A percentile compares a stretch with the other conserved stretches of the same genome.
Conservation (phyloP, 352 stramenopile species). For the Plasmopara muralis region DNA sequence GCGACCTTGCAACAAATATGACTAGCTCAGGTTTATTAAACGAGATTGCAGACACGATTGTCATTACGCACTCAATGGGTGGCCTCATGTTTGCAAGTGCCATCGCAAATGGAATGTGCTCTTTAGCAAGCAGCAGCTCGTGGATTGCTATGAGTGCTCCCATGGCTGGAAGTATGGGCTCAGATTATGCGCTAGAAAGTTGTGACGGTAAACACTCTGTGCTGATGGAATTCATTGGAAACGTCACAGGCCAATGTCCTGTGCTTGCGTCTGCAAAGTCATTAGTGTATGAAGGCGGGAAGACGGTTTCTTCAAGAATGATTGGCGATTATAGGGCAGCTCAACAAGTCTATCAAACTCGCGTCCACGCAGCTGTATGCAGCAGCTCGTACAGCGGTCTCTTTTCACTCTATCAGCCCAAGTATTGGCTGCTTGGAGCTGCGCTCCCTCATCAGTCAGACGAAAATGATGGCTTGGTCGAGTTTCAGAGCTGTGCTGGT, state of each 20-base stretch:
- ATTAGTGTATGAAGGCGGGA: slow-evolving; percentile 32
- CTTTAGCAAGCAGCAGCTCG: slow-evolving; percentile 26
- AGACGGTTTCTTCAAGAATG: slow-evolving; percentile 12
- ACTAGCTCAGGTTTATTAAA: slow-evolving; percentile 16
- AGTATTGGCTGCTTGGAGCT: slow-evolving; percentile 24
- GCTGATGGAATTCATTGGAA: slow-evolving; percentile 26
- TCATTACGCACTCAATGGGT: slow-evolving; percentile 47
- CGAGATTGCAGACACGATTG: slow-evolving; percentile 35
- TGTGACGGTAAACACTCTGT: slow-evolving; percentile 23
- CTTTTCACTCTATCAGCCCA: slow-evolving; percentile 25
- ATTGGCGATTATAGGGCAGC: slow-evolving; percentile 25
- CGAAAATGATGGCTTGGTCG: slow-evolving; percentile 39
- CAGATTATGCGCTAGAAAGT: slow-evolving; percentile 30
- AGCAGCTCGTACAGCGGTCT: slow-evolving; percentile 33
- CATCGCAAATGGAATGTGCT: slow-evolving; percentile 38
- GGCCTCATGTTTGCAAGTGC: slow-evolving; percentile 33
- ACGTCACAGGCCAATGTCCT: slow-evolving; percentile 33
- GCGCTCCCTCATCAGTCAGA: slow-evolving; percentile 30
- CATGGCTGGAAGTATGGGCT: slow-evolving; percentile 44
- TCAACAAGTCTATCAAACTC: slow-evolving; percentile 24
- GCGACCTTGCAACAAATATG: slow-evolving; percentile 20
- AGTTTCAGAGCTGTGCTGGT: slow-evolving; percentile 49
- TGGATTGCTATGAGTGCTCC: slow-evolving; percentile 39
- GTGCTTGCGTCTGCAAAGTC: slow-evolving; percentile 22
- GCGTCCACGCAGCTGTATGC: slow-evolving; percentile 36